These are phyloP conservation scores for Aureobasidium zeae DNA, from an alignment of 2,329 filamentous ascomycete genomes.

Conservation along the genomic window DNA sequence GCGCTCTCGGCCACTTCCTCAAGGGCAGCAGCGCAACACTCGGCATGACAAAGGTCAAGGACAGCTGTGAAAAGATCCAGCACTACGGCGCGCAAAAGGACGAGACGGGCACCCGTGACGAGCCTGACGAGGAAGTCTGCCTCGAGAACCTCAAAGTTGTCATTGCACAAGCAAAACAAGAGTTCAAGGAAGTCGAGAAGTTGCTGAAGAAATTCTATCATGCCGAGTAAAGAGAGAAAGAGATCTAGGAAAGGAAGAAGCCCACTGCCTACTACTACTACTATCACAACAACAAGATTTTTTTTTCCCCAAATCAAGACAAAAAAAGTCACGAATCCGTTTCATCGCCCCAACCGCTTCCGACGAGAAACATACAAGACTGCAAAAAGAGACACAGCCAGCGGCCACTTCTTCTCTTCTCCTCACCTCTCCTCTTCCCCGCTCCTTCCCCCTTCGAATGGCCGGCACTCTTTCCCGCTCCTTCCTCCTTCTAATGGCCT, in stretches of 20 bases:
- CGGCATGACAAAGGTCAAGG: slow-evolving; percentile 80
- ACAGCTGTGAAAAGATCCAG: slow-evolving; percentile 94
- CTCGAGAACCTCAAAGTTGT: slow-evolving; percentile 61
- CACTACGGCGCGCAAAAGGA: slow-evolving; percentile 79
- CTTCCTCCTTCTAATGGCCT: too few species aligned
- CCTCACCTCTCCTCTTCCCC: too few species aligned
- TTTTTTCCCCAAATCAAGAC: too few species aligned
- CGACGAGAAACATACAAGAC: too few species aligned
- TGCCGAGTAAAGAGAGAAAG: slow-evolving; percentile 28
- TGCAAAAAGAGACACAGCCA: too few species aligned
- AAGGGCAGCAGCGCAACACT: slow-evolving; percentile 95
- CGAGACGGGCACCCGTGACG: slow-evolving; percentile 58
- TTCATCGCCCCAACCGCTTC: too few species aligned
- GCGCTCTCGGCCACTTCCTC: slow-evolving; percentile 83
- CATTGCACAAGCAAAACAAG: slow-evolving; percentile 61
- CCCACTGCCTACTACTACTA: too few species aligned
- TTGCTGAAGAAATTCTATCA: slow-evolving; percentile 64
- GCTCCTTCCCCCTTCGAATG: too few species aligned
- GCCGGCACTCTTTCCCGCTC: too few species aligned
- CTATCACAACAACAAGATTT: not conserved
- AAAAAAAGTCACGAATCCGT: too few species aligned
- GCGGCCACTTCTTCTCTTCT: too few species aligned
- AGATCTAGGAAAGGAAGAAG: not conserved
- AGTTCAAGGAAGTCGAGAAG: slow-evolving; percentile 65
- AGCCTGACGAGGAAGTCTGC: slow-evolving; percentile 58